Evolutionary conservation across 2,329 filamentous ascomycete species (phyloP), one percentile per base, ranked within the genome.

Genomic region (Sporothrix mexicana): DNA sequence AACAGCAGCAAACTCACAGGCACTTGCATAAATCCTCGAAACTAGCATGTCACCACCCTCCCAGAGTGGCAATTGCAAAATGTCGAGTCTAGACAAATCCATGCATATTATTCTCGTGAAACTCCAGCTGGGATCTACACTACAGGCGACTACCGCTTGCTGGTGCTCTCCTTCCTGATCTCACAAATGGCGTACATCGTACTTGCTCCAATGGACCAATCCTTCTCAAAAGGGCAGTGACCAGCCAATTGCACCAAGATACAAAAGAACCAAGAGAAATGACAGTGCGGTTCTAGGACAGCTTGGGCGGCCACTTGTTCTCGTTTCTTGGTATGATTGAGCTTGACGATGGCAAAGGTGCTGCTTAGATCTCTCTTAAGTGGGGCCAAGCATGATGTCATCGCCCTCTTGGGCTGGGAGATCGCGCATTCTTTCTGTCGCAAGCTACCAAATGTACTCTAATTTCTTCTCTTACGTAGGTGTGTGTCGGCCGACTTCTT

Each of bases 341-440:
- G 45, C 20, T n/a, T 47, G 41, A 66, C 20, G 41, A 45, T 45
- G 57, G 57, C 51, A 45, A 53, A 71, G 30, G 45, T n/a, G 66
- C 66, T 68, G 47, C 51, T 68, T 17, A 66, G 62, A 72, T 49
- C 25, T 36, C 30, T 13, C 30, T 15, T 47, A 73, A 68, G 72
- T 71, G 72, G 72, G 51, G 25, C 70, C 3, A 10, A 9, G 3
- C 68, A 73, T 73, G 72, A 73, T 73, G 72, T 73, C 72, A 73
- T 73, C 68, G 64, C 61, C 45, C 20, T 30, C 7, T 36, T 13
- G 45, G 43, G 59, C 36, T 45, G 61, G 61, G 17, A 25, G 20
- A 47, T 66, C 23, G 61, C 69, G 55, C 68, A 61, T 73, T 67
- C 47, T 71, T 61, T 51, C 45, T 47, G 15, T n/a, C 36, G 8